Percentiles rank a stretch among this genome's conserved stretches.
Evolutionary conservation across 257 asterid species (phyloP).

Genomic region (Knoxia roxburghii): DNA sequence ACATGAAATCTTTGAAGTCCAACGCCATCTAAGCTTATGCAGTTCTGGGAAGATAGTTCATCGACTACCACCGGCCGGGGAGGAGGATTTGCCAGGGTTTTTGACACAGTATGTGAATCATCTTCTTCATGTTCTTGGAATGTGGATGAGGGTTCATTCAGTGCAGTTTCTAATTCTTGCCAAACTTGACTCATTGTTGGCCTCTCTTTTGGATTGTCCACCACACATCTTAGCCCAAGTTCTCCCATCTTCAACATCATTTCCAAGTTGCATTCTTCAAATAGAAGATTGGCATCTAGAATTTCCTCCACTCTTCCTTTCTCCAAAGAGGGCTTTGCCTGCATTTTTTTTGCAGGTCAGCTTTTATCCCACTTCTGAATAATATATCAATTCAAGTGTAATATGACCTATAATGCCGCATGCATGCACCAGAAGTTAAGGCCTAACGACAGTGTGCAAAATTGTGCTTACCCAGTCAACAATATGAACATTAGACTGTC

Average conservation of each 20-base stretch:
- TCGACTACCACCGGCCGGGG: background rate
- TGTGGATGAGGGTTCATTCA: slow-evolving; percentile 14
- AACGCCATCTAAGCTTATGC: slow-evolving; percentile 48
- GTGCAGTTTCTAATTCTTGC: slow-evolving; percentile 55
- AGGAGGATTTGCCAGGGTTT: background rate
- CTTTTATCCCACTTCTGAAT: background rate
- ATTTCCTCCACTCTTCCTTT: slow-evolving; percentile 50
- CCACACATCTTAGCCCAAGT: slow-evolving; percentile 55
- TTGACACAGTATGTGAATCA: slow-evolving; percentile 7
- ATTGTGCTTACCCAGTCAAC: slow-evolving; percentile 61
- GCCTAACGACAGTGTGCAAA: too few species aligned
- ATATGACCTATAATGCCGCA: too few species aligned
- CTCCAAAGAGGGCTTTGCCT: slow-evolving; percentile 67
- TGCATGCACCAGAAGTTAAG: background rate
- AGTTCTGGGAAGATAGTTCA: slow-evolving; percentile 30
- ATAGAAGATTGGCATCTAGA: slow-evolving; percentile 48
- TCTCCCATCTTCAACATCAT: slow-evolving; percentile 66
- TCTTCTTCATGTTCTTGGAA: background rate
- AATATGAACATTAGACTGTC: slow-evolving; percentile 40
- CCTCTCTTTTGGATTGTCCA: slow-evolving; percentile 54
- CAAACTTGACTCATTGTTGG: slow-evolving; percentile 66
- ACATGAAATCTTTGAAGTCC: slow-evolving; percentile 57
- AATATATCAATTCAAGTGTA: background rate
- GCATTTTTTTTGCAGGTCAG: slow-evolving; percentile 15
- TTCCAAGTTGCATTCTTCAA: slow-evolving; percentile 54